These are phyloP conservation scores for Bryoerythrophyllum caledonicum DNA, from an alignment of 225 moss, liverwort and hornwort species.

Conservation along the genomic window DNA sequence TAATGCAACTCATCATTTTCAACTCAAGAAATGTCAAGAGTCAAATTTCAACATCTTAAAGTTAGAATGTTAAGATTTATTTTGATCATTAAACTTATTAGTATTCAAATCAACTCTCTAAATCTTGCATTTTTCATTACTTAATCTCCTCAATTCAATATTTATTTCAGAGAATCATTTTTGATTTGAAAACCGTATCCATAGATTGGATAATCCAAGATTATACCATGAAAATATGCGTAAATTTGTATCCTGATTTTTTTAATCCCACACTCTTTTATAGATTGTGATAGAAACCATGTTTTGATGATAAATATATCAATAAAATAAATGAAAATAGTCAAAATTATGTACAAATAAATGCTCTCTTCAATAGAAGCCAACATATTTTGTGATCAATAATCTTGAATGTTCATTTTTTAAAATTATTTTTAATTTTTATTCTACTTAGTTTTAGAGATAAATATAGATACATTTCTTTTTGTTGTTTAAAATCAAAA, in stretches of 20 bases:
- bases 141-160: not conserved
- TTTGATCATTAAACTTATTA: not conserved
- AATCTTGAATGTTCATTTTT: too few relatives aligned
- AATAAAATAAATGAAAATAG: not conserved
- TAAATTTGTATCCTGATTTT: not conserved
- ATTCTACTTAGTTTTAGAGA: too few relatives aligned
- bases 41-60: rapidly evolving
- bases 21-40: not conserved
- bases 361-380: too few relatives aligned
- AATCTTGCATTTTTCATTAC: not conserved
- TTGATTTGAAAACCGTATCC: not conserved
- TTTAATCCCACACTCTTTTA: not conserved
- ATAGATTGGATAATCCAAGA: not conserved
- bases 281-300: not conserved
- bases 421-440: too few relatives aligned
- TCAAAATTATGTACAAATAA: too few relatives aligned
- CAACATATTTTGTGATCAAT: too few relatives aligned
- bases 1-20: not conserved
- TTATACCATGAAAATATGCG: not conserved
- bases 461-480: not conserved
- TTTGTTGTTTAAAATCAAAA: not conserved
- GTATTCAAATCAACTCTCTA: not conserved
- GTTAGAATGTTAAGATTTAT: not conserved
- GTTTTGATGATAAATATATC: not conserved
- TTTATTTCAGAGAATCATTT: not conserved